Conservation (phyloP, 2,329 filamentous ascomycete species). For the Elsinoe fawcettii region DNA sequence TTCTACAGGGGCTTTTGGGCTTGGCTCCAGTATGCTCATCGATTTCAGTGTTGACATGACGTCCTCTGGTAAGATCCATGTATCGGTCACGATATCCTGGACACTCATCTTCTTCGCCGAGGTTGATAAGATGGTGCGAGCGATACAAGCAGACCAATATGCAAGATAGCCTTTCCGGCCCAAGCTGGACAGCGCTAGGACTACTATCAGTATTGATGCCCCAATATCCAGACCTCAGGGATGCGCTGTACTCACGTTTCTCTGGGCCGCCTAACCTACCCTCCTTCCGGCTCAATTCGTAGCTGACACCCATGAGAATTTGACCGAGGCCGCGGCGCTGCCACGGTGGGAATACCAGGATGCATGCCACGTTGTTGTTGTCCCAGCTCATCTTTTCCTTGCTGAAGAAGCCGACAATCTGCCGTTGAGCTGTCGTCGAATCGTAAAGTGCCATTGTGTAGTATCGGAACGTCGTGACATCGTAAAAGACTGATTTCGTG, state of each 20-base stretch:
- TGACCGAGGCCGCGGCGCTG: constrained; percentile 83
- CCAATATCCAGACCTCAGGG: not conserved
- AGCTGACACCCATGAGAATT: constrained; percentile 84
- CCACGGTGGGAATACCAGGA: constrained; percentile 91
- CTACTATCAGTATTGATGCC: constrained; percentile 7
- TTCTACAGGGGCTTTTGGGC: constrained; percentile 45
- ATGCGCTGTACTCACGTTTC: constrained; percentile 49
- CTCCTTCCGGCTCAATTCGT: constrained; percentile 81
- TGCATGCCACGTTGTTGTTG: constrained; percentile 94
- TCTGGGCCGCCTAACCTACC: constrained; percentile 83
- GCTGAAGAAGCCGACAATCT: constrained; percentile 92
- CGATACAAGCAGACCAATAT: constrained; percentile 81
- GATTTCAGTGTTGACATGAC: constrained; percentile 68
- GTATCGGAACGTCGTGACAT: constrained; percentile 89
- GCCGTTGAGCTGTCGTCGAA: constrained; percentile 32
- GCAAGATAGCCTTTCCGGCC: constrained; percentile 74
- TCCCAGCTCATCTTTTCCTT: constrained; percentile 99
- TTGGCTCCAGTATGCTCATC: constrained; percentile 61
- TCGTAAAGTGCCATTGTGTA: constrained; percentile 77
- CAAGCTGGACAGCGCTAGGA: constrained; percentile 64
- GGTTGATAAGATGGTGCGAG: constrained; percentile 51
- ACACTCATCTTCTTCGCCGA: constrained; percentile 53
- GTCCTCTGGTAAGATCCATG: constrained; percentile 80
- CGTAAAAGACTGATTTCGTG: constrained; percentile 97
- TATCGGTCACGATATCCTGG: constrained; percentile 63